phyloP scores from a whole-genome alignment of 305 asterid species.

The Plantago lanceolata region DNA sequence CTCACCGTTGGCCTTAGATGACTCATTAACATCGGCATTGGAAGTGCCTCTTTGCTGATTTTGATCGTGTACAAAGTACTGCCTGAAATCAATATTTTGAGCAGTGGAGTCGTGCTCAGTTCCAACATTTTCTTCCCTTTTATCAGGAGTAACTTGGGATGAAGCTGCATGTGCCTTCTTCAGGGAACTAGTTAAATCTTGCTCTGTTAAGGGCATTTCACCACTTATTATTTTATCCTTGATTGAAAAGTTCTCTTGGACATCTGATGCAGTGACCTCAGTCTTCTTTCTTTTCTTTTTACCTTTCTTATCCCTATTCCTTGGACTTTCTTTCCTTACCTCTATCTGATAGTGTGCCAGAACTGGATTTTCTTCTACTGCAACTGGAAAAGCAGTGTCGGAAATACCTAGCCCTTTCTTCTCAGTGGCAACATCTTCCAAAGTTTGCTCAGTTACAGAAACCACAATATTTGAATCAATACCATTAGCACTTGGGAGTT shows the following conservation, averaged over 20 bases:
- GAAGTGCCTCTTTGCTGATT: slow-evolving; percentile 35
- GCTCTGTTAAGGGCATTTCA: slow-evolving; percentile 29
- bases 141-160: slow-evolving; percentile 28
- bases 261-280: slow-evolving; percentile 30
- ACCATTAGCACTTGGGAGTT: slow-evolving; percentile 20
- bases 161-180: slow-evolving; percentile 25
- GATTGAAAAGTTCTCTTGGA: slow-evolving; percentile 25
- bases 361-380: slow-evolving; percentile 30
- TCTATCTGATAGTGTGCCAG: slow-evolving; percentile 26
- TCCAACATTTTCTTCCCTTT: slow-evolving; percentile 28
- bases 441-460: slow-evolving; percentile 22
- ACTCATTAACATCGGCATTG: slow-evolving; percentile 28
- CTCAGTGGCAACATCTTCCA: slow-evolving; percentile 18
- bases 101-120: slow-evolving; percentile 25
- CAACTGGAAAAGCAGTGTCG: slow-evolving; percentile 22
- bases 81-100: slow-evolving; percentile 49
- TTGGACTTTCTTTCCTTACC: slow-evolving; percentile 25
- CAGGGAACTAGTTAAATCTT: slow-evolving; percentile 15
- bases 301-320: slow-evolving; percentile 26
- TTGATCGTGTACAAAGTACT: slow-evolving; percentile 44
- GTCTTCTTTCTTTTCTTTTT: slow-evolving; percentile 39
- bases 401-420: slow-evolving; percentile 11
- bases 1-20: slow-evolving; percentile 29
- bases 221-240: slow-evolving; percentile 32
- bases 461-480: slow-evolving; percentile 23